Percentiles rank a stretch among this genome's conserved stretches.
These are phyloP conservation scores for Apiospora pterosperma DNA, from an alignment of 2,329 filamentous ascomycete genomes.

Conservation along the genomic window DNA sequence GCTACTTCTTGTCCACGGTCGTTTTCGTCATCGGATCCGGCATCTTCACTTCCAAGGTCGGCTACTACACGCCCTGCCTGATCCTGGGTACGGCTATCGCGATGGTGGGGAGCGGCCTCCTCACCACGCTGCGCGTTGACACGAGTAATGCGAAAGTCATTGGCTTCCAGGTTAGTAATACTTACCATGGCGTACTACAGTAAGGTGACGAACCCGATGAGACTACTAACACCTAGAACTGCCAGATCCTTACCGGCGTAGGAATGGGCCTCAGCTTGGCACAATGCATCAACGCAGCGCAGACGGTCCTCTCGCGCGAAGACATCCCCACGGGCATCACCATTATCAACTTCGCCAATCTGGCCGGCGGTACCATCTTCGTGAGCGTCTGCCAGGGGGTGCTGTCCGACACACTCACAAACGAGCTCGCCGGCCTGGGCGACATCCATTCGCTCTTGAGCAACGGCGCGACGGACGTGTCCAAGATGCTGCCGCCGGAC, in stretches of 20 bases:
- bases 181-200: conserved; percentile 34
- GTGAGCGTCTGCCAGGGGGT: conserved; percentile 34
- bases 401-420: conserved; percentile 29
- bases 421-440: not conserved
- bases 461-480: not conserved
- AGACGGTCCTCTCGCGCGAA: conserved; percentile 32
- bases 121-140: conserved; percentile 36
- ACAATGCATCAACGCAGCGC: conserved; percentile 40
- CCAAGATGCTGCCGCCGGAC: not conserved
- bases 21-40: conserved; percentile 38
- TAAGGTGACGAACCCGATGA: conserved; percentile 25
- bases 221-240: too few relatives aligned
- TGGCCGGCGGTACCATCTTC: conserved; percentile 39
- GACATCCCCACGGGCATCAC: conserved; percentile 36
- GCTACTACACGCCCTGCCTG: conserved; percentile 44
- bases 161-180: conserved; percentile 42
- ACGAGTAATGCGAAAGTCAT: conserved; percentile 29
- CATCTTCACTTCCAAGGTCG: conserved; percentile 30
- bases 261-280: conserved; percentile 41
- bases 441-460: not conserved
- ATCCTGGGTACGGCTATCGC: conserved; percentile 39
- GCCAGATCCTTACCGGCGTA: conserved; percentile 39
- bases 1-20: conserved; percentile 37
- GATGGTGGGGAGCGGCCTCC: conserved; percentile 37
- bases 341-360: conserved; percentile 38